Evolutionary conservation across 345 rosid species (phyloP).

Genomic region (Boechera divaricarpa): DNA sequence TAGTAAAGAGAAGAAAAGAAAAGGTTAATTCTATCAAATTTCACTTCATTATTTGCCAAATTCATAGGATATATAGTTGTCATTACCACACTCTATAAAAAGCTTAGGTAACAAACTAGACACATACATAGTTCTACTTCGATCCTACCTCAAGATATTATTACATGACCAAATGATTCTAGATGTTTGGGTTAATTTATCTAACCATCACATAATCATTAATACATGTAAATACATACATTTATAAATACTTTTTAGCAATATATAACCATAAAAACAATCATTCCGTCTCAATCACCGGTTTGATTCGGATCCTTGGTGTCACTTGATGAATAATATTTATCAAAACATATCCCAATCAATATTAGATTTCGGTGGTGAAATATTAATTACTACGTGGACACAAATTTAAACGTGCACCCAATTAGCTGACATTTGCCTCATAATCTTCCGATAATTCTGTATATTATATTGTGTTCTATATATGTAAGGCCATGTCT

Average conservation of each 20-base stretch:
- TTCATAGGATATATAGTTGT: background rate
- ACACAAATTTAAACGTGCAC: slow-evolving; percentile 36
- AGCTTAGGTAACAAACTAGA: background rate
- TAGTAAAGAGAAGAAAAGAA: background rate
- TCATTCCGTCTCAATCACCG: background rate
- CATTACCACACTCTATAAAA: background rate
- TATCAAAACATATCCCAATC: slow-evolving; percentile 4
- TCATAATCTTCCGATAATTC: slow-evolving; percentile 1
- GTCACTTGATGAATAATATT: background rate
- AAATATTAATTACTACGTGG: background rate
- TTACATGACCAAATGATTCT: slow-evolving; percentile 1
- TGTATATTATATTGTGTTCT: background rate
- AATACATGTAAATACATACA: background rate
- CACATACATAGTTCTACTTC: background rate
- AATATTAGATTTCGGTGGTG: slow-evolving; percentile 1
- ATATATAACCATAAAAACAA: background rate
- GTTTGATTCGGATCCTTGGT: slow-evolving; percentile 1
- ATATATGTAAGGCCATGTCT: background rate
- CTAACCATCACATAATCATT: background rate
- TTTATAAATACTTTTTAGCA: background rate
- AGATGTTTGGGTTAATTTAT: background rate
- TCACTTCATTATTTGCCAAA: background rate
- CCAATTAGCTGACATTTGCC: slow-evolving; percentile 34
- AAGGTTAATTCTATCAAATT: background rate
- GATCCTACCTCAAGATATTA: too few relatives aligned